Conservation (phyloP, 768 basidiomycete species). For the Mycena latifolia region DNA sequence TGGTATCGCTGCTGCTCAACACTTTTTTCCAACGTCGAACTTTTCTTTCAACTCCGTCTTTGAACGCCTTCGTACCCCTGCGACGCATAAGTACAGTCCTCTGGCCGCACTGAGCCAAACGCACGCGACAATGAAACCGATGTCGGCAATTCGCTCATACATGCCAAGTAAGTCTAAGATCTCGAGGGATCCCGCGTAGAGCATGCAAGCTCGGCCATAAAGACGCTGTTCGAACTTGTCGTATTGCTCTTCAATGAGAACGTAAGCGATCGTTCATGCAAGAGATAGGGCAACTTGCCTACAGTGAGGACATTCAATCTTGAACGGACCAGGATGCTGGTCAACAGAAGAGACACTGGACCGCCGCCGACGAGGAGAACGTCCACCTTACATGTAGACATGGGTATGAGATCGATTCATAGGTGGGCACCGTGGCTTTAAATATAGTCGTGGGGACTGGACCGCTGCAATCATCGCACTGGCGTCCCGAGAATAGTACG, state of each 20-base stretch:
- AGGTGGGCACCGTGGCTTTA: no score
- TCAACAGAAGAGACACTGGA: constrained; percentile 9
- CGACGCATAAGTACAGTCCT: background rate
- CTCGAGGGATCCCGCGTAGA: constrained; percentile 11
- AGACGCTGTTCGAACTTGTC: constrained; percentile 9
- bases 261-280: background rate
- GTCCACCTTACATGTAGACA: constrained; percentile 1
- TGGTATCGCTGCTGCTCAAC: constrained; percentile 1
- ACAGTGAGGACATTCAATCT: constrained; percentile 7
- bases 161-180: constrained; percentile 12
- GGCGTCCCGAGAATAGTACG: no score
- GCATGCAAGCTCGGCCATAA: constrained; percentile 12
- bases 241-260: constrained; percentile 14
- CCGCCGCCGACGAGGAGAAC: constrained; percentile 19
- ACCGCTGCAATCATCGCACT: no score
- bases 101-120: background rate
- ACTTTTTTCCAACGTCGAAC: constrained; percentile 2
- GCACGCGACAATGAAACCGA: constrained; percentile 14
- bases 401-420: no score
- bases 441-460: no score
- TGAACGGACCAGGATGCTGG: constrained; percentile 18
- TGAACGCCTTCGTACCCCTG: background rate
- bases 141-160: constrained; percentile 15
- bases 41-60: background rate
- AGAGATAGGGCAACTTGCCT: background rate